Conservation (phyloP, 225 moss, liverwort and hornwort species). For the Marchantia paleacea region DNA sequence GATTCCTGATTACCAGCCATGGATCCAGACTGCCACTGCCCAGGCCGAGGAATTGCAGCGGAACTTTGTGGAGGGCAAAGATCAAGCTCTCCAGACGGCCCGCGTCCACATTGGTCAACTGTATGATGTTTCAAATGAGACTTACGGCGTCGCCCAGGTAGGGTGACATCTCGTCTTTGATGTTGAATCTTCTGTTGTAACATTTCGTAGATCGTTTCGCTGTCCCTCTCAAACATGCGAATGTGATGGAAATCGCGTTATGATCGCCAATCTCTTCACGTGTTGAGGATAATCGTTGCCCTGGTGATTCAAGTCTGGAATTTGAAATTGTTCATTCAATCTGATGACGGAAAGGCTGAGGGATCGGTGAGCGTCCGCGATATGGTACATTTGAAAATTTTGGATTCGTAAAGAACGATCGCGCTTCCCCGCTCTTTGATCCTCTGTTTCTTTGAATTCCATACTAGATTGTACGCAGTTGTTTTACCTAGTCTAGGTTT, state of each 20-base stretch:
- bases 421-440: neutral
- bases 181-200: neutral
- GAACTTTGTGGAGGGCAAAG: constrained; percentile 44
- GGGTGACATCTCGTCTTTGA: constrained; percentile 10
- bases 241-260: neutral
- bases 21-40: constrained; percentile 44
- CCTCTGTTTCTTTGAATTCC: neutral
- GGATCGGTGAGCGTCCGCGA: neutral
- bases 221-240: neutral
- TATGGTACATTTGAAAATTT: neutral
- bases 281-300: neutral
- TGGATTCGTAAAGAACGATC: neutral
- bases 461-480: neutral
- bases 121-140: constrained; percentile 39
- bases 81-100: constrained; percentile 44
- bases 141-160: constrained; percentile 40
- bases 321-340: neutral
- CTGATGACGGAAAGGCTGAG: neutral
- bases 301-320: neutral
- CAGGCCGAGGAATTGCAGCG: constrained; percentile 49
- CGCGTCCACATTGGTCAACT: constrained; percentile 46
- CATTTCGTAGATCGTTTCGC: neutral
- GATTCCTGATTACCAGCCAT: constrained; percentile 40
- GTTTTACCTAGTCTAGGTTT: neutral
- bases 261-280: neutral